Evolutionary conservation across 1,284 basidiomycete species (phyloP).

Genomic region (Cutaneotrichosporon cyanovorans): DNA sequence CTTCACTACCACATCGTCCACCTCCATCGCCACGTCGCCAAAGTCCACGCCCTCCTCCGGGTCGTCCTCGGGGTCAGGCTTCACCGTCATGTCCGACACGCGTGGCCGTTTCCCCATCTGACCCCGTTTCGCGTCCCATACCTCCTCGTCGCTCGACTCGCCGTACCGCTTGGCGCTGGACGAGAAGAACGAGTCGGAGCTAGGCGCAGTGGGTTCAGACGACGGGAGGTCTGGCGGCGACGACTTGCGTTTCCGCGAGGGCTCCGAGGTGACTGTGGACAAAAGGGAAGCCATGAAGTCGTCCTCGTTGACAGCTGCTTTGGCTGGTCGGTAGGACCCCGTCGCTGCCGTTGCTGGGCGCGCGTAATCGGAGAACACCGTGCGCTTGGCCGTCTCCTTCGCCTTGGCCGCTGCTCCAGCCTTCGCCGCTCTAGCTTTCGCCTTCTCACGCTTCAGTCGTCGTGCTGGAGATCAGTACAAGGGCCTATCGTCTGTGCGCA

Average conservation of each 20-base stretch:
- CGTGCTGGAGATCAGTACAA: slow-evolving; percentile 34
- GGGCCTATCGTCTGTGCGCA: slow-evolving; percentile 1
- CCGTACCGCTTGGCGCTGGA: slow-evolving; percentile 27
- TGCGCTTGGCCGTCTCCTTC: slow-evolving; percentile 44
- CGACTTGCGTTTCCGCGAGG: slow-evolving; percentile 61
- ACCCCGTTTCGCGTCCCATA: slow-evolving; percentile 26
- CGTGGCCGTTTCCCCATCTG: slow-evolving; percentile 38
- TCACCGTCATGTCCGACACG: slow-evolving; percentile 33
- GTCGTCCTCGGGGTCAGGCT: slow-evolving; percentile 19
- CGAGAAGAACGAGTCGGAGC: slow-evolving; percentile 48
- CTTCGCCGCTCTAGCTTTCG: slow-evolving; percentile 22
- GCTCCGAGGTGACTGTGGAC: slow-evolving; percentile 32
- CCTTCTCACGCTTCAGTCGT: slow-evolving; percentile 31
- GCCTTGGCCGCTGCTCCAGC: slow-evolving; percentile 23
- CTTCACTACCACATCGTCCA: slow-evolving; percentile 34
- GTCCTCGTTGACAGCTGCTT: slow-evolving; percentile 67
- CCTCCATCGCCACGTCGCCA: slow-evolving; percentile 19
- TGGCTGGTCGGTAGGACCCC: slow-evolving; percentile 65
- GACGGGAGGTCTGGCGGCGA: slow-evolving; percentile 50
- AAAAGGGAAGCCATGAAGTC: slow-evolving; percentile 78
- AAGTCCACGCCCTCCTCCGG: slow-evolving; percentile 22
- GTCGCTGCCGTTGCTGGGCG: slow-evolving; percentile 52
- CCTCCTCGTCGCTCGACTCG: slow-evolving; percentile 45
- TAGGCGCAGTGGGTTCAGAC: slow-evolving; percentile 26
- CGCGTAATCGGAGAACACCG: slow-evolving; percentile 41